phyloP scores from a whole-genome alignment of 352 stramenopile species.

The Saprolegnia parasitica region DNA sequence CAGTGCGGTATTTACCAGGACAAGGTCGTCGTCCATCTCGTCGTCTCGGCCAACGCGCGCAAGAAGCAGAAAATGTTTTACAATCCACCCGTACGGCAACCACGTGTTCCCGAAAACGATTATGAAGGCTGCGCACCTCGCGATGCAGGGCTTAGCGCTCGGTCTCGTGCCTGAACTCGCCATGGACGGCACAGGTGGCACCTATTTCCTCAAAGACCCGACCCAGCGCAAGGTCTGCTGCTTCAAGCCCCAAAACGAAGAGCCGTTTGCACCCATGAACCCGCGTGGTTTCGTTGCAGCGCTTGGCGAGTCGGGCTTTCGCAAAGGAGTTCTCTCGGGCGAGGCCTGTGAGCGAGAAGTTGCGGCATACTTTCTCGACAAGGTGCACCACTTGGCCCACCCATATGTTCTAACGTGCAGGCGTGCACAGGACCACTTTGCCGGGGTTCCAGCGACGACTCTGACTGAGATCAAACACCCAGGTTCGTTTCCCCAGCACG shows the following conservation, averaged over 20 bases:
- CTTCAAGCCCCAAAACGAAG: slow-evolving; percentile 98
- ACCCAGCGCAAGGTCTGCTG: slow-evolving; percentile 91
- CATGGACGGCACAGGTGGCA: slow-evolving; percentile 96
- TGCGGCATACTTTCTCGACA: slow-evolving; percentile 95
- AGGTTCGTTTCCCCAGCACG: neutral
- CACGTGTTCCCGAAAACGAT: slow-evolving; percentile 68
- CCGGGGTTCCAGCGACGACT: slow-evolving; percentile 67
- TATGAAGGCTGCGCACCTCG: slow-evolving; percentile 81
- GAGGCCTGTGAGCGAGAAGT: slow-evolving; percentile 96
- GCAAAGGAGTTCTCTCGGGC: slow-evolving; percentile 91
- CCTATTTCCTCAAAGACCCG: slow-evolving; percentile 96
- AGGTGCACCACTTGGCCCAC: slow-evolving; percentile 34
- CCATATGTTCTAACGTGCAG: neutral
- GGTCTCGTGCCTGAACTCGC: slow-evolving; percentile 89
- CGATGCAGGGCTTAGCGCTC: slow-evolving; percentile 86
- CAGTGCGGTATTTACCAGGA: slow-evolving; percentile 82
- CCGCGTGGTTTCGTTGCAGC: slow-evolving; percentile 88
- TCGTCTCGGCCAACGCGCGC: slow-evolving; percentile 32
- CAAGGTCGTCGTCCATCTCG: slow-evolving; percentile 71
- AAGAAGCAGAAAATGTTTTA: slow-evolving; percentile 35
- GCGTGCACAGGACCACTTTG: slow-evolving; percentile 80
- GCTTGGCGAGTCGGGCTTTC: slow-evolving; percentile 69
- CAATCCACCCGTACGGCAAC: slow-evolving; percentile 73
- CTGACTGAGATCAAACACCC: slow-evolving; percentile 69
- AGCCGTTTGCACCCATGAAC: slow-evolving; percentile 98